These are phyloP conservation scores for Phytophthora pseudosyringae DNA, from an alignment of 352 stramenopile species.

Conservation along the genomic window DNA sequence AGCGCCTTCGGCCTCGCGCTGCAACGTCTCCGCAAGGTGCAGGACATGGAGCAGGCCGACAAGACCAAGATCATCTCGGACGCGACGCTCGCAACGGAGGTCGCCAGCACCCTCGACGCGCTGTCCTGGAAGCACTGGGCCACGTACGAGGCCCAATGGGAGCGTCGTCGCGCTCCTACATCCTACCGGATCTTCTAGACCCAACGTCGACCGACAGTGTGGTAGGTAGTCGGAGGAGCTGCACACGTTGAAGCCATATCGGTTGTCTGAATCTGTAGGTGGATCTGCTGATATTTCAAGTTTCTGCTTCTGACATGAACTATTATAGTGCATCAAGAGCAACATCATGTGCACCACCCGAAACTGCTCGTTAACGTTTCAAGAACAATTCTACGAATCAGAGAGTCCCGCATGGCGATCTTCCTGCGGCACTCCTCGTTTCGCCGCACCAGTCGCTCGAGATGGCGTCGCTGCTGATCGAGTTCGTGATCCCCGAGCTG, in stretches of 20 bases:
- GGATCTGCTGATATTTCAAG: too few species aligned
- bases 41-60: slow-evolving; percentile 62
- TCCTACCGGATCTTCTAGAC: slow-evolving; percentile 73
- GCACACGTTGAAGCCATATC: slow-evolving; percentile 3
- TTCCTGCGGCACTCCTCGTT: slow-evolving; percentile 8
- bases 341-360: too few species aligned
- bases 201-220: too few species aligned
- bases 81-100: slow-evolving; percentile 60
- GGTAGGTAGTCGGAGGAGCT: background rate
- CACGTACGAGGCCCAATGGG: slow-evolving; percentile 61
- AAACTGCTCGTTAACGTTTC: too few species aligned
- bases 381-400: too few species aligned
- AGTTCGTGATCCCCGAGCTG: slow-evolving; percentile 46
- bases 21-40: slow-evolving; percentile 77
- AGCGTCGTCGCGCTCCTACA: slow-evolving; percentile 53
- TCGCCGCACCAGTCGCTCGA: background rate
- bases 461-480: slow-evolving; percentile 27
- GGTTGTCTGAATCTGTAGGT: slow-evolving; percentile 5
- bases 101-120: slow-evolving; percentile 39
- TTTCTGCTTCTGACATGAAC: too few species aligned
- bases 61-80: slow-evolving; percentile 72
- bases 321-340: too few species aligned
- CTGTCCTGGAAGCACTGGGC: slow-evolving; percentile 73
- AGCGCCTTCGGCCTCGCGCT: slow-evolving; percentile 53
- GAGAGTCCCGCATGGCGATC: too few species aligned